Percentiles rank a stretch among this genome's conserved stretches.
Evolutionary conservation across 2,329 filamentous ascomycete species (phyloP).

Genomic region (Blastomyces parvus): DNA sequence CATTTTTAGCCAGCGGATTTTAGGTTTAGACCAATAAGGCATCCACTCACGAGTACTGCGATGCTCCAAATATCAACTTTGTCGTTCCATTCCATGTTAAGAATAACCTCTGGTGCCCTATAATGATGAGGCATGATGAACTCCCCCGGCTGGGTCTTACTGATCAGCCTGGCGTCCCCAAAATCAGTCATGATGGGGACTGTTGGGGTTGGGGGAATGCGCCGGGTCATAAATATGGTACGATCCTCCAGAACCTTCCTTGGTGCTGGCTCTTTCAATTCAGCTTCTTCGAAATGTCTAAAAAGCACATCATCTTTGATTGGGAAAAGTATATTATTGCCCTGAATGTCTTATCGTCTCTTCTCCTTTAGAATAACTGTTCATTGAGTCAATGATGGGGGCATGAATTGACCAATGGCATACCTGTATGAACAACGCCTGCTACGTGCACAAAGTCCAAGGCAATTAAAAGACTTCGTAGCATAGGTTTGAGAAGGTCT

Average conservation of each 20-base stretch:
- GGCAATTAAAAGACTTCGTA: constrained; percentile 10
- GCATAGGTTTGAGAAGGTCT: constrained; percentile 12
- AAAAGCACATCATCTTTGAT: constrained; percentile 7
- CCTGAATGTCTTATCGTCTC: neutral
- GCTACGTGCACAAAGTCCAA: constrained; percentile 7
- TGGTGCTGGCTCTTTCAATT: constrained; percentile 12
- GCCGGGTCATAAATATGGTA: constrained; percentile 12
- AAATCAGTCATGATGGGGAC: constrained; percentile 15
- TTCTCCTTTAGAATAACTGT: neutral
- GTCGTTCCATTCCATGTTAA: constrained; percentile 19
- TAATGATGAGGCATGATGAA: constrained; percentile 18
- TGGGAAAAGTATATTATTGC: constrained; percentile 12
- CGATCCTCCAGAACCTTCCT: constrained; percentile 14
- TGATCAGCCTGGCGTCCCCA: constrained; percentile 9
- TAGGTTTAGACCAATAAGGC: neutral
- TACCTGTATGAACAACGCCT: constrained; percentile 6
- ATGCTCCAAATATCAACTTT: constrained; percentile 22
- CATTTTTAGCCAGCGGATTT: neutral
- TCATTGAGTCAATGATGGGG: neutral
- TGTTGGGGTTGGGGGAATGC: constrained; percentile 6
- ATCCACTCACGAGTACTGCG: constrained; percentile 17
- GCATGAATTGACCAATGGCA: neutral
- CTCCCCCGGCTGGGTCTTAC: constrained; percentile 2
- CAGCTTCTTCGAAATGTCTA: constrained; percentile 11
- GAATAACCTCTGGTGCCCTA: constrained; percentile 19